Base-by-base conservation (phyloP, 2,329 filamentous ascomycete species). In the Fusarium sarcochroum region DNA sequence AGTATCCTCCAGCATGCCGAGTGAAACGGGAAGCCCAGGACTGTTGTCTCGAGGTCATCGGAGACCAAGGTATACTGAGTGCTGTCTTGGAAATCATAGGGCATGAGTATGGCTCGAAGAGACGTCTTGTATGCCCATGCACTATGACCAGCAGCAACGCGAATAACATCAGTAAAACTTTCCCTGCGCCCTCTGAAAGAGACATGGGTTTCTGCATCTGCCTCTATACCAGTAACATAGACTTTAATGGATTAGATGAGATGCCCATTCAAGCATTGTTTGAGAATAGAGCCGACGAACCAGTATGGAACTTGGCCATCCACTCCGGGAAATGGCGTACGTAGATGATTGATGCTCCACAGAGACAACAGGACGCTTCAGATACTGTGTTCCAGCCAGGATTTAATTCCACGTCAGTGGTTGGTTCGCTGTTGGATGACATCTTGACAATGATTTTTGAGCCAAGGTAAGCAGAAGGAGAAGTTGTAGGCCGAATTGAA, bases 1-100 rank as follows among this genome's bases (percentile, higher is more conserved):
- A 57, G 32, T 8, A 57, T 21, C 18, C 27, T 37, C 54, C 54
- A 57, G 23, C 46, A 57, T 4, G 54, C 30, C 0, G 54, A 44
- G 7, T 57, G 54, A 11, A 57, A 57, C 2, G 54, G 54, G 21
- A 44, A 57, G 1, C 54, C 54, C 38, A 46, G 51, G 5, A 46
- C 46, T 8, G 50, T 21, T 2, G 46, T 44, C 6, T 17, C 25
- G 9, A 21, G 3, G n/a, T 46, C 32, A 4, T 38, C 32, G 6
- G 41, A 45, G 41, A 54, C 7, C 2, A 46, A 54, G 6, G 41
- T 15, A 8, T n/a, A 15, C 5, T 18, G 15, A 23, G 38, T 30
- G 3, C 14, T 10, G 9, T 37, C 5, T 5, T 15, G 4, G 20
- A 35, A 51, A 18, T 15, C n/a, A 10, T 37, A 35, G 7, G 46